Evolutionary conservation across 2,329 filamentous ascomycete genomes (phyloP), one percentile per base, ranked within the genome.

Genomic region (Neoascochyta sp.): DNA sequence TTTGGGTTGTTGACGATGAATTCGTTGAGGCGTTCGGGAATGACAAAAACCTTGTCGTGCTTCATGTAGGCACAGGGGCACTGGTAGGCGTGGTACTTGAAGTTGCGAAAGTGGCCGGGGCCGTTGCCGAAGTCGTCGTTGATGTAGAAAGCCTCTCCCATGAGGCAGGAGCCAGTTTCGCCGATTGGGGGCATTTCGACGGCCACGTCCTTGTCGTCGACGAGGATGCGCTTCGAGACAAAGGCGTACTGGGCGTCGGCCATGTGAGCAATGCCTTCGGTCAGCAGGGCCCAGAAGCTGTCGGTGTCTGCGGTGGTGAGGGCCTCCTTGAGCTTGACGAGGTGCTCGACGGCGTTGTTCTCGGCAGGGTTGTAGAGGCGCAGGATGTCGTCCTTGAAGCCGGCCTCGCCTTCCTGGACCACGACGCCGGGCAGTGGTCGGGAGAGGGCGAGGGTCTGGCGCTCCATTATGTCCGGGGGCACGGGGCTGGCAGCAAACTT

Each of bases 31-130:
- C 70, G 68, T 33, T 83, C 75, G 1, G 80, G 77, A 13, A 86
- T 76, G 34, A 84, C 61, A 52, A 83, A 81, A 28, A 83, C 76
- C 55, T 83, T 82, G 63, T 83, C 80, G 53, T 84, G 76, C 44
- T 75, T 77, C 80, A 85, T 83, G 52, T 81, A 74, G 19, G 74
- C 73, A 57, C 80, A 81, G 4, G 80, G 80, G 41, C 78, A 77
- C 14, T 71, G 76, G 45, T 79, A 81, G 20, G 78, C 74, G 45
- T 78, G 72, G 57, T 81, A 82, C 42, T 77, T 76, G 62, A 76
- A 75, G 47, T 82, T 73, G 39, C 72, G 71, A 45, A 77, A 65
- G 28, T 78, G 68, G 14, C 70, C 65, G 12, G 50, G 50, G 9
- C 50, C 39, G 20, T 70, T 68, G 29, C 70, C 69, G 27, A 68